Evolutionary conservation across 345 rosid genomes (phyloP).

Genomic region (Orychophragmus violaceus): DNA sequence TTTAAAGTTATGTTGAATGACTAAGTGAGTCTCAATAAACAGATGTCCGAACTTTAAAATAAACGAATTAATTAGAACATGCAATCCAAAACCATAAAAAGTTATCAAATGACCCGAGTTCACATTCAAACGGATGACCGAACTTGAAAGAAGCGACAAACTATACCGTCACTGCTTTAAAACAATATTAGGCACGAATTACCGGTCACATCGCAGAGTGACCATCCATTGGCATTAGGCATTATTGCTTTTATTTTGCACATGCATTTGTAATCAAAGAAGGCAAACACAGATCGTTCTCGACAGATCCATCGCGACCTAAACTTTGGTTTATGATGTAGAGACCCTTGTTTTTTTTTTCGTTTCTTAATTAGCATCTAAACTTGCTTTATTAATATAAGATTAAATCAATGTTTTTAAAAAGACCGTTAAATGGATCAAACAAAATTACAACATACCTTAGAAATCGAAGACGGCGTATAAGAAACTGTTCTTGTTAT

Average conservation of each 20-base stretch:
- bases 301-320: neutral
- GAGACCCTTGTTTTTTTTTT: neutral
- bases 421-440: too few relatives aligned
- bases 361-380: too few relatives aligned
- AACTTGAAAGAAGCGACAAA: neutral
- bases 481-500: too few relatives aligned
- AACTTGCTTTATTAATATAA: too few relatives aligned
- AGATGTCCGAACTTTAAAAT: neutral
- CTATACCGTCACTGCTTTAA: neutral
- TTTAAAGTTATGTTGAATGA: neutral
- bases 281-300: neutral
- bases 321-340: neutral
- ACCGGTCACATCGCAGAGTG: neutral
- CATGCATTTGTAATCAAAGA: slow-evolving; percentile 8
- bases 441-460: too few relatives aligned
- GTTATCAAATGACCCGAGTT: neutral
- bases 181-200: neutral
- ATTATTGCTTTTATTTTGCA: neutral
- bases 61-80: neutral
- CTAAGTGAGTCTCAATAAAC: neutral
- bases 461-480: too few relatives aligned
- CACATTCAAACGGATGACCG: neutral
- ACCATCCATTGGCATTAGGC: neutral
- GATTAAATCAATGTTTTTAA: too few relatives aligned
- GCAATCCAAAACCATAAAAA: neutral